Conservation (phyloP, 306 rosid genomes). For the Astragalus membranaceus region DNA sequence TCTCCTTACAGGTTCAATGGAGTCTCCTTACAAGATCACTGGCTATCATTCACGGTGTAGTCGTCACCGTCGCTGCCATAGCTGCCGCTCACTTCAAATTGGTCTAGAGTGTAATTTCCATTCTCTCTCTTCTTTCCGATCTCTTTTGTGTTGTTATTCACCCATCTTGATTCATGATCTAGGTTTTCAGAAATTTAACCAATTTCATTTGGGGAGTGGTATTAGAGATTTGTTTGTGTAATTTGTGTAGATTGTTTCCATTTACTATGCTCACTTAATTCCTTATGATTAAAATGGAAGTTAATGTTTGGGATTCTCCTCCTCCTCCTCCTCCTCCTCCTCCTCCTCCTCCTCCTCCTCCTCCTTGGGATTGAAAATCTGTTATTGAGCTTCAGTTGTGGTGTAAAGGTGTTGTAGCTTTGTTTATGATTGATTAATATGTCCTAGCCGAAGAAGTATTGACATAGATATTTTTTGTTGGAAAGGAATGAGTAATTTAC, state of each 20-base stretch:
- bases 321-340: too few species aligned
- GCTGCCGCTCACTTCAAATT: slow-evolving; percentile 41
- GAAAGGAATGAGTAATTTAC: background rate
- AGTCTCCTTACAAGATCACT: slow-evolving; percentile 69
- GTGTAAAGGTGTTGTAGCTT: background rate
- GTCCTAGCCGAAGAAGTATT: background rate
- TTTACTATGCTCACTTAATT: background rate
- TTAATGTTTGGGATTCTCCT: background rate
- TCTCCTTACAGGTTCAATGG: too few species aligned
- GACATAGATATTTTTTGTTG: background rate
- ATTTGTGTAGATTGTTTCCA: background rate
- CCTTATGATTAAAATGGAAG: background rate
- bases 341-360: too few species aligned
- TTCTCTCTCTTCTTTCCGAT: background rate
- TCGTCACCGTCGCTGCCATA: slow-evolving; percentile 41
- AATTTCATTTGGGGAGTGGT: too few species aligned
- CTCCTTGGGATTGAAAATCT: background rate
- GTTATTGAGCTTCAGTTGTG: background rate
- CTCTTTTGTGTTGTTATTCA: too few species aligned
- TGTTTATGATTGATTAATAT: slow-evolving; percentile 5
- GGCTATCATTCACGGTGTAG: slow-evolving; percentile 51
- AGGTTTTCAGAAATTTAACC: too few species aligned
- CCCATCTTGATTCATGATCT: too few species aligned
- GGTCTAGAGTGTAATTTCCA: slow-evolving; percentile 36
- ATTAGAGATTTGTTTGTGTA: too few species aligned